Percentiles rank a stretch among this genome's conserved stretches.
Conservation (phyloP, 1,139 yeast species). For the Candida buenavistaensis region DNA sequence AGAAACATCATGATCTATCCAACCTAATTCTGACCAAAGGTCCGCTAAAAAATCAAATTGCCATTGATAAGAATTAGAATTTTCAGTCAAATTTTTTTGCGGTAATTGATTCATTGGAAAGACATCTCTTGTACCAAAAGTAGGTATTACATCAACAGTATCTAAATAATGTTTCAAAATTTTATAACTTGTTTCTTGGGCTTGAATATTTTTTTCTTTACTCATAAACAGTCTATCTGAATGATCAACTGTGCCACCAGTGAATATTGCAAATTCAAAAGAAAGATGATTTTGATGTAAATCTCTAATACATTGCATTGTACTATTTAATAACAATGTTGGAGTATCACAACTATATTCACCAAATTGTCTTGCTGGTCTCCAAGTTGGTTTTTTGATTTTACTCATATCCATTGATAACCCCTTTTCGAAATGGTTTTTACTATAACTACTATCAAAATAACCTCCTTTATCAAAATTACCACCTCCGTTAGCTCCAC, state of each 20-base stretch:
- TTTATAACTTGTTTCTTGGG: conserved; percentile 20
- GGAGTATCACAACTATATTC: conserved; percentile 33
- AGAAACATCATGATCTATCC: conserved; percentile 35
- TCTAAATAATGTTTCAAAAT: conserved; percentile 24
- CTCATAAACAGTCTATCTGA: conserved; percentile 21
- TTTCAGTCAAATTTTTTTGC: conserved; percentile 14
- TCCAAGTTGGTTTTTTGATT: conserved; percentile 18
- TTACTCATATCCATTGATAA: conserved; percentile 20
- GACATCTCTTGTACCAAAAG: conserved; percentile 28
- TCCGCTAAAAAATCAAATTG: conserved; percentile 30
- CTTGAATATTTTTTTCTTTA: conserved; percentile 15
- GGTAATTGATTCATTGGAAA: conserved; percentile 31
- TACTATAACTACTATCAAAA: conserved; percentile 24
- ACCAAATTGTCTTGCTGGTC: conserved; percentile 34
- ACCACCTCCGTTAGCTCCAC: conserved; percentile 13
- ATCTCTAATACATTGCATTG: conserved; percentile 24
- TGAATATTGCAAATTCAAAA: conserved; percentile 31
- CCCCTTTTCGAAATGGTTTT: conserved; percentile 25
- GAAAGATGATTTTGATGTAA: conserved; percentile 25
- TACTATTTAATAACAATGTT: conserved; percentile 26
- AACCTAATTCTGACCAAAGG: conserved; percentile 32
- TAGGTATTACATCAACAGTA: conserved; percentile 25
- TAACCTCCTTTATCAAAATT: conserved; percentile 16
- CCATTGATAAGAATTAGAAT: conserved; percentile 22
- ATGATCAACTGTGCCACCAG: conserved; percentile 32